Conservation (phyloP, 2,329 filamentous ascomycete species). For the Blastomyces gilchristii region DNA sequence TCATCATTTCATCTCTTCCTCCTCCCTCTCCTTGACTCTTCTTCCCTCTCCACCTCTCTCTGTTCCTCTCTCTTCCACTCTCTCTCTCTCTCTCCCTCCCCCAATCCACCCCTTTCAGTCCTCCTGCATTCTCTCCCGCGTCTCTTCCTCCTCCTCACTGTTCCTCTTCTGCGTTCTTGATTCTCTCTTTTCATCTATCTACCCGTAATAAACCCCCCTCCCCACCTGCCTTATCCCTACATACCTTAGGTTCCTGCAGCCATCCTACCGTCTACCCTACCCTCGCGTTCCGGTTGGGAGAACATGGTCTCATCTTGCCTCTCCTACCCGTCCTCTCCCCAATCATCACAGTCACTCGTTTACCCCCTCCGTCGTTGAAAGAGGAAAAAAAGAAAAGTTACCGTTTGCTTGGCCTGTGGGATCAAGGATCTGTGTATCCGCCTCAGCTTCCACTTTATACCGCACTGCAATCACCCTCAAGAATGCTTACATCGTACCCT, state of each 20-base stretch:
- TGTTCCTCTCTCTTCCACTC: conserved; percentile 21
- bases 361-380: background rate
- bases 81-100: conserved; percentile 3
- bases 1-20: background rate
- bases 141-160: conserved; percentile 14
- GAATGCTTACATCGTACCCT: background rate
- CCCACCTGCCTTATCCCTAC: background rate
- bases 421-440: background rate
- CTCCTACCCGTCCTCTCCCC: background rate
- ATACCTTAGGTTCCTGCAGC: background rate
- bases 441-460: background rate
- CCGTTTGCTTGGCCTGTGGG: background rate
- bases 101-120: conserved; percentile 17
- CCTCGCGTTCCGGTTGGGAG: background rate
- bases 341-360: background rate
- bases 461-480: background rate
- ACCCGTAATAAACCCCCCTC: background rate
- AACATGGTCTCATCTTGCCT: background rate
- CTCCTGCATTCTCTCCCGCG: conserved; percentile 20
- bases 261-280: background rate
- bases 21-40: too few species aligned
- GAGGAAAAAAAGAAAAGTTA: background rate
- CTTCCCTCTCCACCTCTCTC: conserved; percentile 13
- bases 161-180: conserved; percentile 2
- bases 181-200: background rate